Evolutionary conservation across 2,329 filamentous ascomycete species (phyloP).

Genomic region (Trichoderma atroviride): DNA sequence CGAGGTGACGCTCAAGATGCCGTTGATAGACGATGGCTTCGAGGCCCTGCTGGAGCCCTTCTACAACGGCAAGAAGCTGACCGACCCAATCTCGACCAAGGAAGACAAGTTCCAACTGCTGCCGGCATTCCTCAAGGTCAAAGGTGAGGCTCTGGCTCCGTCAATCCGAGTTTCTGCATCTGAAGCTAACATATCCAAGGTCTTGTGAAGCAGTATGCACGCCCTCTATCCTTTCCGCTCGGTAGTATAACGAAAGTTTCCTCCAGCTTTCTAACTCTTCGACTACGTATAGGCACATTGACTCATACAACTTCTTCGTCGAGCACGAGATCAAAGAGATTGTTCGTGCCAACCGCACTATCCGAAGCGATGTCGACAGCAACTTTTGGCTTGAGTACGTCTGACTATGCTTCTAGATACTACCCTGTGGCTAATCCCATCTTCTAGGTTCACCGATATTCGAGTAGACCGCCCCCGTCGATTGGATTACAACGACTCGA

Average conservation of each 20-base stretch:
- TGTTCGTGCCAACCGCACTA: constrained; percentile 83
- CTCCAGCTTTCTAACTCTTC: constrained; percentile 27
- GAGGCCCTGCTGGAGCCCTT: constrained; percentile 68
- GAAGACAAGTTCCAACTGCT: constrained; percentile 96
- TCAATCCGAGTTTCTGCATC: neutral
- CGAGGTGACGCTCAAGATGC: constrained; percentile 49
- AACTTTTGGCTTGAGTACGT: constrained; percentile 81
- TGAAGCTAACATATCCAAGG: constrained; percentile 43
- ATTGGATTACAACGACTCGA: constrained; percentile 71
- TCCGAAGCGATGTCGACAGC: constrained; percentile 89
- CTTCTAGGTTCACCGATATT: constrained; percentile 75
- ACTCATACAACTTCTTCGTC: constrained; percentile 98
- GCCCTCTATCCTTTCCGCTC: constrained; percentile 10
- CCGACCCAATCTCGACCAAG: constrained; percentile 64
- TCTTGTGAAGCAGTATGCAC: constrained; percentile 78
- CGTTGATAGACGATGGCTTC: constrained; percentile 63
- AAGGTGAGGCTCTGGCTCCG: constrained; percentile 56
- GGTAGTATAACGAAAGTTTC: neutral
- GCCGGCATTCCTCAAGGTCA: constrained; percentile 97
- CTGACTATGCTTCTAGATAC: constrained; percentile 29
- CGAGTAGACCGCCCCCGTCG: constrained; percentile 81
- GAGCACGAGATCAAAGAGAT: constrained; percentile 97
- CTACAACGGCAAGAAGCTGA: constrained; percentile 69
- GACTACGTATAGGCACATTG: constrained; percentile 66
- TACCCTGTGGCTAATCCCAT: neutral